phyloP scores from a whole-genome alignment of 805 yeast species.

The Candida cerambycidarum region DNA sequence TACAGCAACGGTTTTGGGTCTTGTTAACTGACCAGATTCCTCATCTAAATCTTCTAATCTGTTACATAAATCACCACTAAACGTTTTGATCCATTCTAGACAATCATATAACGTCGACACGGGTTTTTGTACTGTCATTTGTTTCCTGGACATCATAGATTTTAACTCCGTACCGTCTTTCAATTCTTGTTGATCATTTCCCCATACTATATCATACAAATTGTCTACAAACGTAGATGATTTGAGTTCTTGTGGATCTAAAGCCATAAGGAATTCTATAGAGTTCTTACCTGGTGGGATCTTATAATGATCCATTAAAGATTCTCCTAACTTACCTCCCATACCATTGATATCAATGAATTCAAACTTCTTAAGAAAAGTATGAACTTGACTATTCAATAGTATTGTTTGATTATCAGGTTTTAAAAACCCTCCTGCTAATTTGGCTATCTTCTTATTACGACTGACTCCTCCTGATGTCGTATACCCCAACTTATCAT shows the following conservation, averaged over 20 bases:
- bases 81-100: conserved; percentile 77
- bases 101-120: conserved; percentile 58
- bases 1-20: conserved; percentile 60
- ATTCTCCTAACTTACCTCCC: conserved; percentile 86
- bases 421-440: conserved; percentile 81
- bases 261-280: conserved; percentile 47
- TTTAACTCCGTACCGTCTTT: conserved; percentile 62
- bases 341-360: conserved; percentile 81
- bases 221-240: conserved; percentile 48
- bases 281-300: conserved; percentile 50
- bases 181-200: conserved; percentile 56
- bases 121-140: conserved; percentile 57
- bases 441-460: conserved; percentile 76
- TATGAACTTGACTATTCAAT: conserved; percentile 43
- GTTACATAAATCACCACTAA: conserved; percentile 72
- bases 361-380: conserved; percentile 61
- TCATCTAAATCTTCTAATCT: conserved; percentile 74
- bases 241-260: conserved; percentile 28
- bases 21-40: conserved; percentile 42
- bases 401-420: conserved; percentile 87
- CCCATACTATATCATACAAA: conserved; percentile 64
- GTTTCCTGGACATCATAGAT: conserved; percentile 88
- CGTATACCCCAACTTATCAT: conserved; percentile 64
- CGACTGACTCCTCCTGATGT: conserved; percentile 87
- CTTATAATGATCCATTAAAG: conserved; percentile 48